A percentile compares a stretch with the other conserved stretches of the same genome.
phyloP scores from a whole-genome alignment of 2,329 filamentous ascomycete genomes.

The Fusarium succisae region DNA sequence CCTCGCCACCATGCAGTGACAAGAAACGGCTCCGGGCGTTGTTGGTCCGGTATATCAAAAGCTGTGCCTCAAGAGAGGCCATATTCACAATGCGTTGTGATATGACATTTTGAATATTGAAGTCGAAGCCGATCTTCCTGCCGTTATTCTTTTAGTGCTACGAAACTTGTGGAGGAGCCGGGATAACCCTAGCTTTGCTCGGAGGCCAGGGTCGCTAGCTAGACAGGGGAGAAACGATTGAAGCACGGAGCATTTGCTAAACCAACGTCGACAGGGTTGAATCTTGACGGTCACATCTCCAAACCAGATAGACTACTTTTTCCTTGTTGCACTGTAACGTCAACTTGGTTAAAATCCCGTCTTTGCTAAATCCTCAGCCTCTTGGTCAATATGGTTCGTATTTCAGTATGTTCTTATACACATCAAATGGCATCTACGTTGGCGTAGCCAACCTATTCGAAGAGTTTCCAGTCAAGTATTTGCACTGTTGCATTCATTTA shows the following conservation, averaged over 20 bases:
- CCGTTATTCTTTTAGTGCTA: slow-evolving; percentile 36
- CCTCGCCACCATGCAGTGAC: slow-evolving; percentile 27
- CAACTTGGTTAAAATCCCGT: neutral
- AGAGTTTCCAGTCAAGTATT: neutral
- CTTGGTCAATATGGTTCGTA: neutral
- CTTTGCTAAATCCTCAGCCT: neutral
- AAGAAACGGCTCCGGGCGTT: neutral
- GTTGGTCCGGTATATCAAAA: slow-evolving; percentile 8
- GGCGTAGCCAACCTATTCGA: too few species aligned
- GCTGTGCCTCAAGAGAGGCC: neutral
- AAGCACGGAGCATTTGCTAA: slow-evolving; percentile 45
- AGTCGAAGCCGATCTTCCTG: slow-evolving; percentile 37
- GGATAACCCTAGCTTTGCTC: slow-evolving; percentile 42
- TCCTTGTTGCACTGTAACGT: neutral
- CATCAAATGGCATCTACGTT: neutral
- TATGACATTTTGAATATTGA: slow-evolving; percentile 17
- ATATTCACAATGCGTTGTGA: slow-evolving; percentile 22
- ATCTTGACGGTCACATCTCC: slow-evolving; percentile 14
- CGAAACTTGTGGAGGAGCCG: slow-evolving; percentile 43
- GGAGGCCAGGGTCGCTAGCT: slow-evolving; percentile 37
- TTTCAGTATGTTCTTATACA: neutral
- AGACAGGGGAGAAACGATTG: slow-evolving; percentile 36
- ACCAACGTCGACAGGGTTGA: slow-evolving; percentile 34
- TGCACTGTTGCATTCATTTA: neutral
- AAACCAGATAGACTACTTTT: slow-evolving; percentile 1